Conservation (phyloP, 129 eudicot species). For the Solidago caesia region DNA sequence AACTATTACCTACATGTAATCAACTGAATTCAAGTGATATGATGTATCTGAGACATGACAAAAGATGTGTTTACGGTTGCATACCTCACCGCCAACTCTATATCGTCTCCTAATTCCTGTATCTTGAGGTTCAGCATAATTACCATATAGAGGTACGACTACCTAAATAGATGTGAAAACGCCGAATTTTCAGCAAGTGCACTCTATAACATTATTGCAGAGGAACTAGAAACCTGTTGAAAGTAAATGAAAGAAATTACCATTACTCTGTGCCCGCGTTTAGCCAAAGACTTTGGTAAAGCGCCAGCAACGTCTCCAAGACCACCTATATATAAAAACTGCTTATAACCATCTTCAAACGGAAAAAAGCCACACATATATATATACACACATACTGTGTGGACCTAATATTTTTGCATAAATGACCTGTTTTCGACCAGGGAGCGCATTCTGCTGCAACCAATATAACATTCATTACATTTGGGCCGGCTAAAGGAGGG, state of each 20-base stretch:
- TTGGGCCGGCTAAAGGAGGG: constrained; percentile 82
- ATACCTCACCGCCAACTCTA: constrained; percentile 78
- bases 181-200: background rate
- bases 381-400: background rate
- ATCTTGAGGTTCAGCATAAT: constrained; percentile 67
- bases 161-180: constrained; percentile 43
- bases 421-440: constrained; percentile 81
- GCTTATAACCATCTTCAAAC: background rate
- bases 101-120: constrained; percentile 73
- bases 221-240: background rate
- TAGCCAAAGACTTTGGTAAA: constrained; percentile 96
- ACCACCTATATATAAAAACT: constrained; percentile 62
- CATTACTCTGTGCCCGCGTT: constrained; percentile 95
- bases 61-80: constrained; percentile 4
- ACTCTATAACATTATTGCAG: background rate
- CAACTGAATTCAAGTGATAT: background rate
- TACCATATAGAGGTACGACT: constrained; percentile 67
- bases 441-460: constrained; percentile 98
- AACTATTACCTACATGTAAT: constrained; percentile 20
- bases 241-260: constrained; percentile 34
- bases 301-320: constrained; percentile 99
- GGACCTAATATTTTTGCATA: background rate
- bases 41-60: background rate
- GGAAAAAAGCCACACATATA: background rate
- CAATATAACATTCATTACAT: constrained; percentile 89